phyloP scores from a whole-genome alignment of 2,329 filamentous ascomycete genomes.

The Penicillium frequentans region DNA sequence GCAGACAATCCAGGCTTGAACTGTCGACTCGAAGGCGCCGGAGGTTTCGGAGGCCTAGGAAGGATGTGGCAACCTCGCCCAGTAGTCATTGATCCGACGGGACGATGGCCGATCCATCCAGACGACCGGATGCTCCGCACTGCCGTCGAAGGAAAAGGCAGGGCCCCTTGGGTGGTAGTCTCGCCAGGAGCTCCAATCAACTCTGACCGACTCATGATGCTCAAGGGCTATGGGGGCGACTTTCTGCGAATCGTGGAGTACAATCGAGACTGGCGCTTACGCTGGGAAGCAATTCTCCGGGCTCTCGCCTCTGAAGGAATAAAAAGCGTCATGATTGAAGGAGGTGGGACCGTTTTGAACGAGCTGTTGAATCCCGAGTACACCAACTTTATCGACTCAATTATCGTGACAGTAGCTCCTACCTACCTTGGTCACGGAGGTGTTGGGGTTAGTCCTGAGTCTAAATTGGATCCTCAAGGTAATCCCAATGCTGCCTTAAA shows the following conservation, averaged over 20 bases:
- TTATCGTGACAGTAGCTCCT: constrained; percentile 87
- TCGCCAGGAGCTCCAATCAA: constrained; percentile 49
- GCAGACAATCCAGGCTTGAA: constrained; percentile 86
- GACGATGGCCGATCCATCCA: constrained; percentile 66
- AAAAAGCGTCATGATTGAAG: constrained; percentile 86
- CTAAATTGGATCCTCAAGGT: constrained; percentile 52
- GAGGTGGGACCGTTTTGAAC: constrained; percentile 80
- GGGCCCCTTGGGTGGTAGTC: constrained; percentile 71
- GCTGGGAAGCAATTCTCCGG: constrained; percentile 65
- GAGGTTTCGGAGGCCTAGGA: constrained; percentile 55
- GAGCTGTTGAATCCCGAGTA: constrained; percentile 67
- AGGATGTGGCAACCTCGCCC: constrained; percentile 70
- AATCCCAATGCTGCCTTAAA: constrained; percentile 62
- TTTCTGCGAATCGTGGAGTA: constrained; percentile 43
- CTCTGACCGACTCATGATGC: constrained; percentile 44
- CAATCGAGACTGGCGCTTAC: constrained; percentile 49
- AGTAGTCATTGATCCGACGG: constrained; percentile 75
- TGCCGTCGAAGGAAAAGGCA: constrained; percentile 64
- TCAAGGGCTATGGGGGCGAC: constrained; percentile 49
- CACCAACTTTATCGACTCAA: constrained; percentile 66
- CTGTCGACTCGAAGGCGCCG: constrained; percentile 66
- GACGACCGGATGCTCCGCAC: constrained; percentile 67
- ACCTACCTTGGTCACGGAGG: constrained; percentile 85
- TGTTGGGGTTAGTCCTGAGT: constrained; percentile 72
- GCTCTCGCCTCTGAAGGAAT: constrained; percentile 62